phyloP scores from a whole-genome alignment of 176 grass and related monocot species.

The Cenchrus americanus region DNA sequence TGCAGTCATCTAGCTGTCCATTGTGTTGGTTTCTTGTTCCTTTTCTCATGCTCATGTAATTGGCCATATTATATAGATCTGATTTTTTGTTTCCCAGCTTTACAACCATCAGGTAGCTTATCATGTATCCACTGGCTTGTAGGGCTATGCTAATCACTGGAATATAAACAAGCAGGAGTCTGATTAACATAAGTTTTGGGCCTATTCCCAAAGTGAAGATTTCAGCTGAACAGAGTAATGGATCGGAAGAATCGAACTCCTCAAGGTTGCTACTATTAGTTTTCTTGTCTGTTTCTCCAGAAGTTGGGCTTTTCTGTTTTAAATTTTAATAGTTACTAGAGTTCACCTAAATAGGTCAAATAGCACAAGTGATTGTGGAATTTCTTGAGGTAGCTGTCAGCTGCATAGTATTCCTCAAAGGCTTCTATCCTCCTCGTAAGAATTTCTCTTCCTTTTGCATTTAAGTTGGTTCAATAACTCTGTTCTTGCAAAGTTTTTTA shows the following conservation, averaged over 20 bases:
- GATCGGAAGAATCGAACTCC: conserved; percentile 79
- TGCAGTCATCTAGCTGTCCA: conserved; percentile 21
- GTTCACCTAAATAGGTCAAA: conserved; percentile 63
- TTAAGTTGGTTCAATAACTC: conserved; percentile 20
- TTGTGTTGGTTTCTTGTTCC: conserved; percentile 16
- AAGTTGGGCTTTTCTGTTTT: conserved; percentile 26
- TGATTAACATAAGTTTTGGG: conserved; percentile 10
- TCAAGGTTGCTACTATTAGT: conserved; percentile 54
- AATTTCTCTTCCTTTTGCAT: conserved; percentile 15
- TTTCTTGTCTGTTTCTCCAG: background rate
- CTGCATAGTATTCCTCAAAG: conserved; percentile 94
- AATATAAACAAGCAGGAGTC: conserved; percentile 13
- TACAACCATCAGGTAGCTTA: background rate
- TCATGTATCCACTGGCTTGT: conserved; percentile 7
- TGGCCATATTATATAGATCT: conserved; percentile 21
- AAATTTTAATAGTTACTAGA: conserved; percentile 17
- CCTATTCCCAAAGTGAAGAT: conserved; percentile 11
- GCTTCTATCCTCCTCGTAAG: conserved; percentile 83
- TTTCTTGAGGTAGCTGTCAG: conserved; percentile 93
- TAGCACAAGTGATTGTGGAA: conserved; percentile 76
- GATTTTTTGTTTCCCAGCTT: conserved; percentile 33
- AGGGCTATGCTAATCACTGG: background rate
- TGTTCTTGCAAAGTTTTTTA: conserved; percentile 8
- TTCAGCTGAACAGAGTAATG: conserved; percentile 46
- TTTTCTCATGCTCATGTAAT: conserved; percentile 6